These are phyloP conservation scores for Lophiostoma macrostomum DNA, from an alignment of 495 filamentous ascomycete species.

Conservation along the genomic window DNA sequence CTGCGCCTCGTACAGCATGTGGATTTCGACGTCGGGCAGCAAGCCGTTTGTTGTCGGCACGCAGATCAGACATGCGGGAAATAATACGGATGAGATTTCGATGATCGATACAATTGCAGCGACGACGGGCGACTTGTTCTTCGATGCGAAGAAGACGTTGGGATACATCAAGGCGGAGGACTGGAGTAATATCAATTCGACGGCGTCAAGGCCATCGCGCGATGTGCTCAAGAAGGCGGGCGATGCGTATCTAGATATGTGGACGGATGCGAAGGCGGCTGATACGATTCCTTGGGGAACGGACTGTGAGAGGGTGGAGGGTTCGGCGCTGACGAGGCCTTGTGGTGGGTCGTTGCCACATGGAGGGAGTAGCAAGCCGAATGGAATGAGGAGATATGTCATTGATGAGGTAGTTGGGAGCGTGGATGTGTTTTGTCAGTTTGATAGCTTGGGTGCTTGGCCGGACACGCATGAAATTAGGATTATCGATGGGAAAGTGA, in stretches of 20 bases:
- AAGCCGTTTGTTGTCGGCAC: conserved; percentile 34
- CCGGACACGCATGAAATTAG: conserved; percentile 51
- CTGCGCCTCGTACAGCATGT: conserved; percentile 45
- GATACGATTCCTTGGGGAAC: conserved; percentile 49
- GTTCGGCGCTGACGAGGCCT: conserved; percentile 41
- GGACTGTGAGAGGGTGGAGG: conserved; percentile 49
- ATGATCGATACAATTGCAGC: conserved; percentile 48
- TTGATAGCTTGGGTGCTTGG: conserved; percentile 45
- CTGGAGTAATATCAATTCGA: conserved; percentile 42
- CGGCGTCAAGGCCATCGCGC: conserved; percentile 32
- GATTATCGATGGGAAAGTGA: conserved; percentile 46
- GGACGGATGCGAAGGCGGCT: conserved; percentile 46
- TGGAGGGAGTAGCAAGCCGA: conserved; percentile 42
- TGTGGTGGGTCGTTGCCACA: conserved; percentile 43
- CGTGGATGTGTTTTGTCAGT: conserved; percentile 49
- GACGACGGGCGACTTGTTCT: conserved; percentile 49
- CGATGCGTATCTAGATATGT: conserved; percentile 52
- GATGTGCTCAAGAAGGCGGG: conserved; percentile 45
- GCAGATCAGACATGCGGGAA: conserved; percentile 44
- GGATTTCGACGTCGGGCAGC: conserved; percentile 34
- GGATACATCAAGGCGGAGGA: conserved; percentile 45
- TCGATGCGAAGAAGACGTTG: conserved; percentile 46
- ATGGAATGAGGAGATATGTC: conserved; percentile 49
- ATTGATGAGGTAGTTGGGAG: conserved; percentile 50
- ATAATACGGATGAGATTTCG: conserved; percentile 39